Evolutionary conservation across 1,284 basidiomycete species (phyloP).

Genomic region (Ustilago bromivora): DNA sequence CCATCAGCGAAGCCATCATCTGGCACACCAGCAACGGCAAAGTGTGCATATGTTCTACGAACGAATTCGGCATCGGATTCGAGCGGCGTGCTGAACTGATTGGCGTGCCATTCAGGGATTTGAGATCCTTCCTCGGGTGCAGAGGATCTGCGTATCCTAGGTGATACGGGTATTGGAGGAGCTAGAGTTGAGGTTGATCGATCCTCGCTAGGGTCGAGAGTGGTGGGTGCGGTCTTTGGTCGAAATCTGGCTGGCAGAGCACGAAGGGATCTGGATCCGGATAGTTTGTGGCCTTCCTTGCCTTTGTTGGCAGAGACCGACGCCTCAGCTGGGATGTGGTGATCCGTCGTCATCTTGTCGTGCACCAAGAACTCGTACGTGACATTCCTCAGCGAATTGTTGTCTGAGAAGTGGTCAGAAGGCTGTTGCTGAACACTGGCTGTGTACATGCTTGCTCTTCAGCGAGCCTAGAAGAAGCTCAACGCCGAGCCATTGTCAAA

Average conservation of each 20-base stretch:
- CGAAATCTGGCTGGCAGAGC: slow-evolving; percentile 21
- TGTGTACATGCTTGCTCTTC: not conserved
- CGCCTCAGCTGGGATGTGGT: not conserved
- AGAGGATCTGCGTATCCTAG: slow-evolving; percentile 35
- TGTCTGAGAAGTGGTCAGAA: not conserved
- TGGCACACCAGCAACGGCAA: slow-evolving; percentile 53
- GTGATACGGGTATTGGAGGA: slow-evolving; percentile 19
- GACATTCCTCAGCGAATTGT: no score
- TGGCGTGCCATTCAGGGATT: slow-evolving; percentile 22
- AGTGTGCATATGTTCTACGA: slow-evolving; percentile 64
- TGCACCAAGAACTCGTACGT: not conserved
- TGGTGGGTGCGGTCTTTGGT: slow-evolving; percentile 20
- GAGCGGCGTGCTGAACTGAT: slow-evolving; percentile 32
- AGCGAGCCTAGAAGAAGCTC: slow-evolving; percentile 1
- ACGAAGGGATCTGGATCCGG: slow-evolving; percentile 30
- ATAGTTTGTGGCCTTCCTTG: slow-evolving; percentile 18
- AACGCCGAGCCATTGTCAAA: not conserved
- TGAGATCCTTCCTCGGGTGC: slow-evolving; percentile 34
- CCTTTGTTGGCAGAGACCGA: not conserved
- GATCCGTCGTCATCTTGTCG: slow-evolving; percentile 5
- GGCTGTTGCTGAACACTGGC: slow-evolving; percentile 9
- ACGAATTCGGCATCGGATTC: slow-evolving; percentile 62
- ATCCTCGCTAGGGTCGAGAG: slow-evolving; percentile 15
- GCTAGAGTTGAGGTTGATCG: slow-evolving; percentile 13
- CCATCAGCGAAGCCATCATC: slow-evolving; percentile 65